Base-by-base conservation (phyloP, 495 filamentous ascomycete species). In the Amphirosellinia nigrospora region DNA sequence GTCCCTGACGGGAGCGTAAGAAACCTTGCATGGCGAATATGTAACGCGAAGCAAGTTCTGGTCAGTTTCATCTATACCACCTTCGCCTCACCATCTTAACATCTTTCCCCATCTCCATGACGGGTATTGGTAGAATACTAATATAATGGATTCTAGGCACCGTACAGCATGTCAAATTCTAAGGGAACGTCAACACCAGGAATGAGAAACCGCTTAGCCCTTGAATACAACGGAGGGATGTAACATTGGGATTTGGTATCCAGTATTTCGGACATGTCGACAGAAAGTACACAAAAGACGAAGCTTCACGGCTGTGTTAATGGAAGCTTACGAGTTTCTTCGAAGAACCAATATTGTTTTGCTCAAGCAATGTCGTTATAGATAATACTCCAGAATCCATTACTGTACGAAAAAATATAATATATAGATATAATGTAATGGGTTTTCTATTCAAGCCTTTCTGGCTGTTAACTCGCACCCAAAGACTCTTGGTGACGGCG, bases 1-100 rank as follows among this genome's bases (percentile, higher is more conserved):
- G 96, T 99, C 50, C 89, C 90, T 1, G 96, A 99, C 84, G 95
- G 96, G 7, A 96, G 90, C 73, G 93, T 98, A 34, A 88, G 84
- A 75, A 97, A 97, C 75, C 83, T 99, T 52, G 93, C 94, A 32
- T 98, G 96, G 96, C 88, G 96, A 73, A 92, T 99, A 69, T 96
- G 92, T 78, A 96, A 94, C 78, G 96, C 94, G 32, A 97, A 97
- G 82, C 92, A 93, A 79, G 96, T 97, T 66, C 78, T 98, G 79
- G 96, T 97, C 85, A 81, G 93, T 87, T 19, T 60, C 19, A 53
- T 71, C 21, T 62, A 39, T 50, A 38, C 19, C 15, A 13, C 9
- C 39, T 36, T 34, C 32, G 19, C 58, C 11, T 9, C 21, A 6
- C 41, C 43, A 11, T 50, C 28, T 16, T 11, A 53, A 53, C 1